phyloP scores from a whole-genome alignment of 1,284 basidiomycete genomes.

The Leccinum pachyderme region DNA sequence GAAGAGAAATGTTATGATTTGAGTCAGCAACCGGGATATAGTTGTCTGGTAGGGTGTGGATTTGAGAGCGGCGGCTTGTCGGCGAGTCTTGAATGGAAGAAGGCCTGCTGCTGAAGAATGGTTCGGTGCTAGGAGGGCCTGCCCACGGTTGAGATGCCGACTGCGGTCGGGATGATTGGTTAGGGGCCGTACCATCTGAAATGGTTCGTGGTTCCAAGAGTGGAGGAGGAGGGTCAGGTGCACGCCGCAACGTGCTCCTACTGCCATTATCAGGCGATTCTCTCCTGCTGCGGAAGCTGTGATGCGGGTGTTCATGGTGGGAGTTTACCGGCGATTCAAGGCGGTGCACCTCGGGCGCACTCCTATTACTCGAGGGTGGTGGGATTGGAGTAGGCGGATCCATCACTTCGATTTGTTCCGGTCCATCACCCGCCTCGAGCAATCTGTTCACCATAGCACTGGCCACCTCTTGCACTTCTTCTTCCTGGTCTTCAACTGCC shows the following conservation, averaged over 20 bases:
- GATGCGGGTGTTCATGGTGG: slow-evolving; percentile 20
- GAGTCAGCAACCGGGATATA: slow-evolving; percentile 29
- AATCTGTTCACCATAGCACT: slow-evolving; percentile 23
- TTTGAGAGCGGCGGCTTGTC: slow-evolving; percentile 13
- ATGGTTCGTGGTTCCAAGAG: slow-evolving; percentile 13
- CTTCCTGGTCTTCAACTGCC: slow-evolving; percentile 14
- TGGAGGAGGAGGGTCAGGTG: slow-evolving; percentile 11
- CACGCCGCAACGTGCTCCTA: slow-evolving; percentile 15
- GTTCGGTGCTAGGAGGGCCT: slow-evolving; percentile 8
- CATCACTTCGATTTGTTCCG: slow-evolving; percentile 24
- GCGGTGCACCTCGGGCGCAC: slow-evolving; percentile 28
- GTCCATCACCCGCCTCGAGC: slow-evolving; percentile 24
- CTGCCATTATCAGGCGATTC: slow-evolving; percentile 15
- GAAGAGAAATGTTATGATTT: slow-evolving; percentile 26
- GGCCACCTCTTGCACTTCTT: slow-evolving; percentile 25
- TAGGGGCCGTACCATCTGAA: slow-evolving; percentile 12
- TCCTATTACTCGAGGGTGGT: slow-evolving; percentile 13
- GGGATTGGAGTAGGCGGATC: slow-evolving; percentile 18
- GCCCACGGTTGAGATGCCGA: slow-evolving; percentile 23
- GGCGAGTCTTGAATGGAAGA: slow-evolving; percentile 21
- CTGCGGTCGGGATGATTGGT: slow-evolving; percentile 18
- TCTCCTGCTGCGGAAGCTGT: slow-evolving; percentile 19
- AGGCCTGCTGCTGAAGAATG: slow-evolving; percentile 14
- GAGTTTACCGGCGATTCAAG: slow-evolving; percentile 19
- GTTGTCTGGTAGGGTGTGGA: slow-evolving; percentile 23